phyloP scores from a whole-genome alignment of 83 land plant species.

The Thuja plicata region DNA sequence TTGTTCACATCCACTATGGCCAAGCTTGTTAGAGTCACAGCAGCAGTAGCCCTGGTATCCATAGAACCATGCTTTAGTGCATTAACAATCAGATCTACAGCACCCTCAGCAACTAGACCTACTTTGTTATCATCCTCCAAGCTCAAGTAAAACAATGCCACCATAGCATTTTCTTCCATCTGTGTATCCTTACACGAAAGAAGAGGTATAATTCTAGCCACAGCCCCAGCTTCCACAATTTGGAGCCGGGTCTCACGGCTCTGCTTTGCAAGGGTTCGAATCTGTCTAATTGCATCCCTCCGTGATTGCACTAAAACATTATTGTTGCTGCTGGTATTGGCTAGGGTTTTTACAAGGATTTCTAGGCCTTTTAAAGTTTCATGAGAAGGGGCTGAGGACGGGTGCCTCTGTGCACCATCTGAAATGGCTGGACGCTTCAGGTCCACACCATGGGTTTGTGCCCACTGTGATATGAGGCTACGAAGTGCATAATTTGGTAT shows the following conservation, averaged over 20 bases:
- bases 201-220: constrained; percentile 42
- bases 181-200: constrained; percentile 29
- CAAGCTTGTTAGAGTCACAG: constrained; percentile 54
- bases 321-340: not conserved
- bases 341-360: constrained; percentile 7
- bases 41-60: constrained; percentile 25
- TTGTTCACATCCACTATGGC: constrained; percentile 81
- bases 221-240: constrained; percentile 56
- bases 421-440: constrained; percentile 18
- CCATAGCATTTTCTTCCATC: constrained; percentile 45
- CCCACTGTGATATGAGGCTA: constrained; percentile 54
- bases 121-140: constrained; percentile 83
- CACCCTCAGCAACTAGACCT: constrained; percentile 84
- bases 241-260: constrained; percentile 34
- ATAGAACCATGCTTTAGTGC: constrained; percentile 24
- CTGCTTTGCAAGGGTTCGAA: constrained; percentile 41
- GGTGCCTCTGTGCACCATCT: constrained; percentile 18
- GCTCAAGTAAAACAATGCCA: constrained; percentile 42
- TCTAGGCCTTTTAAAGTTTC: constrained; percentile 6
- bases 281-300: constrained; percentile 31
- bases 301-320: not conserved
- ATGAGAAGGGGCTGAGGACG: not conserved
- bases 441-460: constrained; percentile 24
- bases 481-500: constrained; percentile 84
- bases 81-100: constrained; percentile 36